Evolutionary conservation across 2,329 filamentous ascomycete species (phyloP), one percentile per base, ranked within the genome.

Genomic region (Phyllosticta ampelicida): DNA sequence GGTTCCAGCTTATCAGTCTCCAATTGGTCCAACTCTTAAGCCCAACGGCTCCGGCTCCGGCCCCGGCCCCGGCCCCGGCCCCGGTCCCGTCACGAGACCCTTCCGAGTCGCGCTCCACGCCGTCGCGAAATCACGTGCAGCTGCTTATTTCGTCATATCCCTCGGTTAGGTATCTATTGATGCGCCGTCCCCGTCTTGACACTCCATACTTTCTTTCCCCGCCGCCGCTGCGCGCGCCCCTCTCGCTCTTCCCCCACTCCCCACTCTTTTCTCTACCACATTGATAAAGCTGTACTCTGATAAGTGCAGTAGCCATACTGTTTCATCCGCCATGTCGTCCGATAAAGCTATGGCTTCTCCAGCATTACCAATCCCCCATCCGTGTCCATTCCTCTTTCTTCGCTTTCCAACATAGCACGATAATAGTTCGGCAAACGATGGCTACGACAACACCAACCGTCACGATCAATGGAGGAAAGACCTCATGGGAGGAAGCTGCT

Each of bases 401-500:
- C 23, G 11, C 44, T 30, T 21, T 28, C 8, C 20, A 51, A 44
- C 36, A 6, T 44, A n/a, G 36, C 16, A 1, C 36, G 6, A 44
- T 3, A 44, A 6, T n/a, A 16, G 2, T 5, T 6, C 36, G 6
- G 36, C 36, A 16, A 44, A 8, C 13, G 13, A 44, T n/a, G 16
- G 6, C 36, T 1, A 44, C 16, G n/a, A 44, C 36, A 2, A n/a
- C 36, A 5, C 19, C 21, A 13, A 11, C 18, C 5, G 11, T 13
- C 10, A 51, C 18, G 10, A 30, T 28, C 50, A 48, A 58, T 48
- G 55, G 51, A n/a, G 16, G 19, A 49, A 51, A 44, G 36, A 20
- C 53, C 16, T 51, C 36, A 28, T 59, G 58, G 58, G 53, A 59
- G 52, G 53, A 55, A 19, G 48, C n/a, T 13, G 58, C 58, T 9